These are phyloP conservation scores for Moesziomyces parantarcticus DNA, from an alignment of 1,284 basidiomycete genomes.

Conservation along the genomic window DNA sequence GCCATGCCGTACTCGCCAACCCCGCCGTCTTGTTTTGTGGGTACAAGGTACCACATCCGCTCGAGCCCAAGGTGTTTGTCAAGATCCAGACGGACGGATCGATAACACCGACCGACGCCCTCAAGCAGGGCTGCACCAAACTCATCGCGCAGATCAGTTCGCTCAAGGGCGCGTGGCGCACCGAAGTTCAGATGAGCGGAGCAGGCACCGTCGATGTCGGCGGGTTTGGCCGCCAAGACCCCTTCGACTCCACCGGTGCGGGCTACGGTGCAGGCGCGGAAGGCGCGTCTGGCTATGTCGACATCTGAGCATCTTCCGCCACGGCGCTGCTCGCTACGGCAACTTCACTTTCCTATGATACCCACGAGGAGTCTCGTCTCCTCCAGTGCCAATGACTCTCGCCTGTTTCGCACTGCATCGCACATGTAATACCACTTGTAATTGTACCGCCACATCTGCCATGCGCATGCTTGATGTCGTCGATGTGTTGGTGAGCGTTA, in stretches of 20 bases:
- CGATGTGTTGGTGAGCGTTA: background rate
- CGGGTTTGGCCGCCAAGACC: slow-evolving; percentile 30
- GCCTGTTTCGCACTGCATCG: slow-evolving; percentile 5
- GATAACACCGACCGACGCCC: slow-evolving; percentile 81
- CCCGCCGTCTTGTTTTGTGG: slow-evolving; percentile 83
- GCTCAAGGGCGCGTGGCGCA: slow-evolving; percentile 70
- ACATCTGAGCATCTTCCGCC: slow-evolving; percentile 29
- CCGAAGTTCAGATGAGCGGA: slow-evolving; percentile 69
- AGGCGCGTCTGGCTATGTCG: slow-evolving; percentile 45
- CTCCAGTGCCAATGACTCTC: background rate
- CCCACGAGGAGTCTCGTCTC: slow-evolving; percentile 9
- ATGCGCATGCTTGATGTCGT: background rate
- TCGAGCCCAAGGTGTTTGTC: slow-evolving; percentile 91
- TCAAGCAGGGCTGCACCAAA: slow-evolving; percentile 84
- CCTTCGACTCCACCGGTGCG: slow-evolving; percentile 34
- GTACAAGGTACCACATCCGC: slow-evolving; percentile 96
- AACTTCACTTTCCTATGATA: slow-evolving; percentile 19
- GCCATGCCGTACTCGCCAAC: slow-evolving; percentile 72
- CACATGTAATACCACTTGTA: slow-evolving; percentile 36
- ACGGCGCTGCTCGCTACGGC: background rate
- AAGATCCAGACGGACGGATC: slow-evolving; percentile 95
- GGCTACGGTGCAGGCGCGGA: slow-evolving; percentile 27
- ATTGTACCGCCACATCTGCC: slow-evolving; percentile 8
- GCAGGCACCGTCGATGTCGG: slow-evolving; percentile 47
- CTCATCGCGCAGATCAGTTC: slow-evolving; percentile 79